Base-by-base conservation (phyloP, 208 protist species). In the Leishmania turanica region DNA sequence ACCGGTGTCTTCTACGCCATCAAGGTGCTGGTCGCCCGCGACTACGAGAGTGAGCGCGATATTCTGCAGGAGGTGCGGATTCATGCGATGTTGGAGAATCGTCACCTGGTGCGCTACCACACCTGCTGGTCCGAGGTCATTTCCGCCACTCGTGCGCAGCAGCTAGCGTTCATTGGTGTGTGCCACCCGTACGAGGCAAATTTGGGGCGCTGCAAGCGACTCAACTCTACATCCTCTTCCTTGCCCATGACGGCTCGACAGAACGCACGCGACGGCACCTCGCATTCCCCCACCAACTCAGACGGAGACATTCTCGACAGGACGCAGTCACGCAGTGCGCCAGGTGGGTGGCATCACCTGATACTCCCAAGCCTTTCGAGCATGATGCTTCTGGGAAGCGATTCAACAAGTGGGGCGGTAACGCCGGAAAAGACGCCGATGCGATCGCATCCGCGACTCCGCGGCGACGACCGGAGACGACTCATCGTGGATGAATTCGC, bases 1-100 rank as follows among this genome's bases (percentile, higher is more conserved):
- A 96, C 93, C 9, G 87, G 85, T 19, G 75, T 95, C 60, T 91
- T 97, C 74, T 98, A 97, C 82, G 95, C 95, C 60, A 86, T 98
- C 8, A 98, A 98, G 87, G 84, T 98, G 40, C 79, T 98, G 51
- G 69, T 98, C 37, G 88, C 84, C 3, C 87, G 88, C 45, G 88
- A 93, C 84, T 91, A 93, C 78, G 88, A 89, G 70, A 89, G 78
- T 31, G 89, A 96, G 87, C 76, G 87, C 15, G 91, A 91, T 24
- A 86, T 94, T 11, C 60, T 98, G 69, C 86, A 91, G 49, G 93
- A 98, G 83, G 82, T 96, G 56, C 88, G 89, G 19, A 74, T 97
- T 27, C 95, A 98, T 78, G 89, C 93, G 0, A 74, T 88, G 78
- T 80, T 98, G 64, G 79, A 92, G 21, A 82, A 92, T 65, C 69